phyloP scores from a whole-genome alignment of 2,329 filamentous ascomycete genomes.

The Lecanicillium sp. region DNA sequence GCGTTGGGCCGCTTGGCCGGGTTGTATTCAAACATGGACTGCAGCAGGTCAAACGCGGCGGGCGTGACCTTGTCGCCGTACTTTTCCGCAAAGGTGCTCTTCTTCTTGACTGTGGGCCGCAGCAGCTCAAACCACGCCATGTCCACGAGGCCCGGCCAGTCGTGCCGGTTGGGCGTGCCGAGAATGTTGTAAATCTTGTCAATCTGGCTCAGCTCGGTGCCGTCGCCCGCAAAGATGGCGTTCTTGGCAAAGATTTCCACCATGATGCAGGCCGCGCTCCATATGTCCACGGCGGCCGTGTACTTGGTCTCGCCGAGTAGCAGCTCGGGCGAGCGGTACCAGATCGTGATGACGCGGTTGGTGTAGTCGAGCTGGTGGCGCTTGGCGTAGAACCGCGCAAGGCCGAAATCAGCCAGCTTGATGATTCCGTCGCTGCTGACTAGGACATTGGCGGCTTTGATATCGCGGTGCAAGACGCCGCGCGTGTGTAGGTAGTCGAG shows the following conservation, averaged over 20 bases:
- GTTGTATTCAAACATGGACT: slow-evolving; percentile 83
- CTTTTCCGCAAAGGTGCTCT: slow-evolving; percentile 71
- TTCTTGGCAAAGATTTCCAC: slow-evolving; percentile 92
- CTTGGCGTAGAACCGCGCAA: slow-evolving; percentile 94
- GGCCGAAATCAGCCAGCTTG: slow-evolving; percentile 91
- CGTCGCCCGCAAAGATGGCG: slow-evolving; percentile 92
- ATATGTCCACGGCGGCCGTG: slow-evolving; percentile 84
- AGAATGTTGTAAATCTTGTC: slow-evolving; percentile 94
- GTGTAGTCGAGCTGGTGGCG: slow-evolving; percentile 89
- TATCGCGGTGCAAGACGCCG: slow-evolving; percentile 93
- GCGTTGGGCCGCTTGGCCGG: slow-evolving; percentile 77
- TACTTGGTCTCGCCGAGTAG: slow-evolving; percentile 86
- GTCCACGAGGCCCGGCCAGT: slow-evolving; percentile 87
- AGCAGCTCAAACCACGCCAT: slow-evolving; percentile 97
- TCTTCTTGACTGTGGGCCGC: slow-evolving; percentile 64
- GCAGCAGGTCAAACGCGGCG: slow-evolving; percentile 74
- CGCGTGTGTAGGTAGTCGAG: slow-evolving; percentile 88
- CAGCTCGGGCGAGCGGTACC: slow-evolving; percentile 91
- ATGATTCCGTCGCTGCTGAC: slow-evolving; percentile 83
- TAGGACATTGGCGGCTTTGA: slow-evolving; percentile 96
- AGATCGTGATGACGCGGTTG: slow-evolving; percentile 97
- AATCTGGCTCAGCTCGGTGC: slow-evolving; percentile 89
- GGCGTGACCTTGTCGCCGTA: slow-evolving; percentile 72
- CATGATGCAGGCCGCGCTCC: slow-evolving; percentile 95
- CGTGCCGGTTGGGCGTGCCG: slow-evolving; percentile 73